Conservation (phyloP, 1,139 yeast genomes). For the Debaryomyces singareniensis region DNA sequence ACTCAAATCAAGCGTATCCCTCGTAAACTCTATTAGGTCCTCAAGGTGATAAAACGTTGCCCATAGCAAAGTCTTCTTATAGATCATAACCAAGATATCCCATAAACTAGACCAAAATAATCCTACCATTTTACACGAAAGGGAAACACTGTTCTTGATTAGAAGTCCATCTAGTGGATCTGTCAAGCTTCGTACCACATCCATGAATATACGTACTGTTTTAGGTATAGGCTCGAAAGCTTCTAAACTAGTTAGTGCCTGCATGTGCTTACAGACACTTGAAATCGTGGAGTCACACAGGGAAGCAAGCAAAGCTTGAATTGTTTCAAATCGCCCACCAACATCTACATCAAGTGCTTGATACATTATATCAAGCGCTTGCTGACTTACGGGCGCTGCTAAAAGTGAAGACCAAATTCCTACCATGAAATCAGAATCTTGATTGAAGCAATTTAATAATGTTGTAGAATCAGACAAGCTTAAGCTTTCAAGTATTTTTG, state of each 20-base stretch:
- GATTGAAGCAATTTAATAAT: conserved; percentile 26
- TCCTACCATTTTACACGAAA: conserved; percentile 7
- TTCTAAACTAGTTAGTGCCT: conserved; percentile 38
- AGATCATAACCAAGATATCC: conserved; percentile 65
- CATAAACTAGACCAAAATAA: conserved; percentile 67
- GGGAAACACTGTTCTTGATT: conserved; percentile 2
- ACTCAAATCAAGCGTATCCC: conserved; percentile 80
- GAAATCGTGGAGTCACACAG: conserved; percentile 38
- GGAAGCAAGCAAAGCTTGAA: conserved; percentile 44
- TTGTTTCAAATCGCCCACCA: conserved; percentile 67
- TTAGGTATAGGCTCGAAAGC: conserved; percentile 73
- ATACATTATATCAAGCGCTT: conserved; percentile 65
- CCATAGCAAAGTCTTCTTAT: conserved; percentile 68
- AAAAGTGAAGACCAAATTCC: conserved; percentile 71
- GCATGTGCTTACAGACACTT: conserved; percentile 44
- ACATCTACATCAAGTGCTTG: conserved; percentile 60
- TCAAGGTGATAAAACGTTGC: conserved; percentile 53
- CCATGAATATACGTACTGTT: conserved; percentile 70
- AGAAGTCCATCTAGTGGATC: conserved; percentile 59
- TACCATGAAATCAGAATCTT: conserved; percentile 19
- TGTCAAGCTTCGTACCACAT: conserved; percentile 55
- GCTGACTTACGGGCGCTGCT: conserved; percentile 55
- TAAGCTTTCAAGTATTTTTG: conserved; percentile 25
- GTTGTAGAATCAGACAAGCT: conserved; percentile 37
- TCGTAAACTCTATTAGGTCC: conserved; percentile 69